Conservation (phyloP, 371 early-diverging fungal species). For the Amoeboradix gromovi region DNA sequence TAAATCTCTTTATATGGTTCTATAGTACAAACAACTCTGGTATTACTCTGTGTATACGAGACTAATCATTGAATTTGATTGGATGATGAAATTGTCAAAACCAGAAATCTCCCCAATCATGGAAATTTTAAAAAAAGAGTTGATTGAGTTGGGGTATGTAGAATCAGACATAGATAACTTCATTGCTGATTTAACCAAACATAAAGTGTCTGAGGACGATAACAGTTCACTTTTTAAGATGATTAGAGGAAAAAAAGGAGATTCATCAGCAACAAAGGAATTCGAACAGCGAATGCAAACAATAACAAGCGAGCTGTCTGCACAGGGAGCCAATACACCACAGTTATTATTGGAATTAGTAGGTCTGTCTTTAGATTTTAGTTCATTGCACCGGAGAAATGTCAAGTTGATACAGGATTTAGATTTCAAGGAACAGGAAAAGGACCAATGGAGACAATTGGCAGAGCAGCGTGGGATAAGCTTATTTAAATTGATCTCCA, state of each 20-base stretch:
- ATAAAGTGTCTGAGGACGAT: background rate
- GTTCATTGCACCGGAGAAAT: background rate
- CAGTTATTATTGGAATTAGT: background rate
- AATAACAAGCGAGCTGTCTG: background rate
- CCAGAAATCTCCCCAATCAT: background rate
- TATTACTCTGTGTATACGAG: too few species aligned
- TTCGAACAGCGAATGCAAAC: background rate
- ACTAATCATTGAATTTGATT: too few species aligned
- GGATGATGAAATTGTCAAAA: background rate
- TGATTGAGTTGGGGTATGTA: background rate
- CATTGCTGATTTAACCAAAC: background rate
- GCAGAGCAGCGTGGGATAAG: background rate
- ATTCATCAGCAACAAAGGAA: background rate
- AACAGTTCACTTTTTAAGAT: background rate
- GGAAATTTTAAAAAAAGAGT: background rate
- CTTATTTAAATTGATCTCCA: background rate
- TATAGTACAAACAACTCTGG: too few species aligned
- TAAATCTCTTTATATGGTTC: too few species aligned
- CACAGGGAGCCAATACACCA: background rate
- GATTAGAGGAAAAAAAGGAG: background rate
- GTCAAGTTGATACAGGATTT: background rate
- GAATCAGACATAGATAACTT: background rate
- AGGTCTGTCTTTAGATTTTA: background rate
- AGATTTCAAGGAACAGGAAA: background rate
- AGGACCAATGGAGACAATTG: background rate